These are phyloP conservation scores for Capronia epimyces DNA, from an alignment of 2,329 filamentous ascomycete species.

Conservation along the genomic window DNA sequence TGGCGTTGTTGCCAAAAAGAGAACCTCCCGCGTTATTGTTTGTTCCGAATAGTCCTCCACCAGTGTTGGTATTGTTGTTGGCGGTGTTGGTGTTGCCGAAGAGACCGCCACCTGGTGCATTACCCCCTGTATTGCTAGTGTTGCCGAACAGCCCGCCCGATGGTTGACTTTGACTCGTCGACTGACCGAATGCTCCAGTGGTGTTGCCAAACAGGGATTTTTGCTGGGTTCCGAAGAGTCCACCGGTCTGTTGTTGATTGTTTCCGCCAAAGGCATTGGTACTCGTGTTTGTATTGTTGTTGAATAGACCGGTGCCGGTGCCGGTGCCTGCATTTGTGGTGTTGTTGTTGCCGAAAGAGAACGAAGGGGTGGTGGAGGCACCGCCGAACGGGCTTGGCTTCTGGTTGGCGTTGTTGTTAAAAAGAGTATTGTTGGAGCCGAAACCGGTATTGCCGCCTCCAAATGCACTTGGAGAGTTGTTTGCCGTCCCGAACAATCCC, in stretches of 20 bases:
- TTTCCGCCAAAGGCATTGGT: conserved; percentile 28
- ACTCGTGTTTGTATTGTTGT: conserved; percentile 31
- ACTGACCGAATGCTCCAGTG: conserved; percentile 39
- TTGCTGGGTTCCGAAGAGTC: conserved; percentile 40
- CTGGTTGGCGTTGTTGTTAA: conserved; percentile 43
- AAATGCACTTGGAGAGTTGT: conserved; percentile 34
- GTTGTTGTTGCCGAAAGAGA: conserved; percentile 18
- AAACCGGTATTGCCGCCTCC: conserved; percentile 41
- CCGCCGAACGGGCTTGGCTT: conserved; percentile 43
- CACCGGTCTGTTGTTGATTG: conserved; percentile 34
- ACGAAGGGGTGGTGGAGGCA: conserved; percentile 28
- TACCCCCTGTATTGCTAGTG: conserved; percentile 26
- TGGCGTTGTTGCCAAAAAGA: conserved; percentile 47
- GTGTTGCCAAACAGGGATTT: conserved; percentile 29
- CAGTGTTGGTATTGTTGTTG: conserved; percentile 33
- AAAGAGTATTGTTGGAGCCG: conserved; percentile 43
- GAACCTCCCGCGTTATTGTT: conserved; percentile 32
- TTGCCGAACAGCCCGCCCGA: conserved; percentile 45
- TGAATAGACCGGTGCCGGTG: conserved; percentile 47
- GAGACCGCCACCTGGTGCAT: conserved; percentile 28
- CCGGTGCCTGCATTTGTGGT: conserved; percentile 40
- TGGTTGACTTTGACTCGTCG: conserved; percentile 38
- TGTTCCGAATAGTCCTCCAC: conserved; percentile 33
- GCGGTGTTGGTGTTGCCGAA: conserved; percentile 18
- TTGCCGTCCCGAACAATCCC: conserved; percentile 40